Conservation (phyloP, 1,284 basidiomycete species). For the Puccinia novopanici region DNA sequence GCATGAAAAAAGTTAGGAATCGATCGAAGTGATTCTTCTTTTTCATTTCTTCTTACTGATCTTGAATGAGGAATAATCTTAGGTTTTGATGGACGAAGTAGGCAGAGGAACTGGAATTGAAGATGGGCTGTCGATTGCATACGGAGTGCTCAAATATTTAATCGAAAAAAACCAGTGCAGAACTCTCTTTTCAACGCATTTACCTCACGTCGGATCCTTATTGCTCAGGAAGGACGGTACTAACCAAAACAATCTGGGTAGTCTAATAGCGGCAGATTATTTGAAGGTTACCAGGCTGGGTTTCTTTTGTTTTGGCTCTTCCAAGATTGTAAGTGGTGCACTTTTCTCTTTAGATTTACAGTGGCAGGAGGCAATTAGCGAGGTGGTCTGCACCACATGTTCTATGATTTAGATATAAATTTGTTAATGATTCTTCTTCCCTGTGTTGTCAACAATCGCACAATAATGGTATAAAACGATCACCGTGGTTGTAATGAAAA, state of each 20-base stretch:
- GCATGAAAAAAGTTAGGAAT: neutral
- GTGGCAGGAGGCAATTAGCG: neutral
- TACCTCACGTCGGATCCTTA: constrained; percentile 88
- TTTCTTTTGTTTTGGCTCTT: constrained; percentile 37
- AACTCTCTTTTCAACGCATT: constrained; percentile 92
- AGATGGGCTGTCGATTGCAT: constrained; percentile 90
- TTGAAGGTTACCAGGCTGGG: constrained; percentile 30
- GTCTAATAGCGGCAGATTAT: constrained; percentile 53
- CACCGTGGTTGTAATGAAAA: neutral
- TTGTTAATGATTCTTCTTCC: neutral
- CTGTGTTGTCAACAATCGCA: neutral
- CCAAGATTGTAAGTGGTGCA: constrained; percentile 64
- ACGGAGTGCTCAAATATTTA: constrained; percentile 82
- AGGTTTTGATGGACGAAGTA: constrained; percentile 98
- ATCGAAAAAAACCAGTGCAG: constrained; percentile 73
- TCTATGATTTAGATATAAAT: neutral
- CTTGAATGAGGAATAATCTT: neutral
- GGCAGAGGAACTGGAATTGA: constrained; percentile 89
- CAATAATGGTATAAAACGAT: neutral
- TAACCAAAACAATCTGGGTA: constrained; percentile 54
- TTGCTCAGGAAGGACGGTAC: constrained; percentile 52
- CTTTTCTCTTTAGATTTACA: constrained; percentile 62
- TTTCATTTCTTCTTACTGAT: neutral
- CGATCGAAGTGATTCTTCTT: neutral
- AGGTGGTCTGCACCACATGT: neutral